A percentile compares a stretch with the other conserved stretches of the same genome.
These are phyloP conservation scores for Sisymbrium altissimum DNA, from an alignment of 345 rosid genomes.

Conservation along the genomic window DNA sequence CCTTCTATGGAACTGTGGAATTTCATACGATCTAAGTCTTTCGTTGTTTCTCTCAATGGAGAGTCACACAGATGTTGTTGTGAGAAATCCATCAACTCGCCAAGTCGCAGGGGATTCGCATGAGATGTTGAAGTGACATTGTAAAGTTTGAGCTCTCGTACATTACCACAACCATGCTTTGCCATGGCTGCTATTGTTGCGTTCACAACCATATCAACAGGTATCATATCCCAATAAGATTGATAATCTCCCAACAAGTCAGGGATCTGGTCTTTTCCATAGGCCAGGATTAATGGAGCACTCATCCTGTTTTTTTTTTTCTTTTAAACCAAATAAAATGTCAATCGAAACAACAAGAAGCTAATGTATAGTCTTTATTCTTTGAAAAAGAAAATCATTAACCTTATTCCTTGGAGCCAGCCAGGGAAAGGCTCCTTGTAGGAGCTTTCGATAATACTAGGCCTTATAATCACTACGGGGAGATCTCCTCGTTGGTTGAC, in stretches of 20 bases:
- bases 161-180: conserved; percentile 10
- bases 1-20: background rate
- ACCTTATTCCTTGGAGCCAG: conserved; percentile 69
- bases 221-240: background rate
- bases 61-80: background rate
- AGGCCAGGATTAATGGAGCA: conserved; percentile 36
- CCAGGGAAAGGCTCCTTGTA: conserved; percentile 79
- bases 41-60: background rate
- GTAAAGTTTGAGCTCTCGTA: background rate
- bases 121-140: conserved; percentile 8
- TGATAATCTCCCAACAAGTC: conserved; percentile 25
- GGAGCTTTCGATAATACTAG: conserved; percentile 65
- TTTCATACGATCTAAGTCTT: background rate
- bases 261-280: conserved; percentile 36
- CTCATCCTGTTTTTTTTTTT: conserved; percentile 13
- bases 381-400: background rate
- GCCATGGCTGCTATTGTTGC: conserved; percentile 25
- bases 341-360: background rate
- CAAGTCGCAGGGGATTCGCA: conserved; percentile 1
- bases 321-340: background rate
- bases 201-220: conserved; percentile 28
- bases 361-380: background rate
- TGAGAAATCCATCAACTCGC: background rate
- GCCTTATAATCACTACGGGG: conserved; percentile 55
- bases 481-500: conserved; percentile 42